Base-by-base conservation (phyloP, 1,284 basidiomycete genomes). In the Phylloboletellus chloephorus region DNA sequence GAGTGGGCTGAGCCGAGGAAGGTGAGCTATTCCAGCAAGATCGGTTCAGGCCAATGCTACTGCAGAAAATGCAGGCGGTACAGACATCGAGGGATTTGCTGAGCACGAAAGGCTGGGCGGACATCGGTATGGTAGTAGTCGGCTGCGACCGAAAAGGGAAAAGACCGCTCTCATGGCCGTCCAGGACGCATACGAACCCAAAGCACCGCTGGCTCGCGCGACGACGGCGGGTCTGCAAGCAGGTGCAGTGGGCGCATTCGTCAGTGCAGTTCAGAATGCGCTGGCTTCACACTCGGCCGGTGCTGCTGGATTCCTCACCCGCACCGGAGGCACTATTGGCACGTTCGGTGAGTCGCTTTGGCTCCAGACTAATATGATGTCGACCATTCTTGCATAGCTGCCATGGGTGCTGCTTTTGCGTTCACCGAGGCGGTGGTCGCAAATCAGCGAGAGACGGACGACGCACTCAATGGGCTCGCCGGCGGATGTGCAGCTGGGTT, bases 401-500 rank as follows among this genome's bases (percentile, higher is more conserved):
- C 88, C n/a, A 87, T 95, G 80, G 93, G 90, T 31, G 85, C 83
- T 48, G 77, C 86, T 20, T 97, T 88, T 61, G 85, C 90, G 12
- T 79, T 84, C 56, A 88, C 88, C 4, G 87, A 95, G 58, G 71
- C 88, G 7, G 67, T 74, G 23, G 79, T 89, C 13, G 88, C 89
- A 46, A 97, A 97, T 66, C 67, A 79, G 48, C 78, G 93, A 42
- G 73, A 82, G 66, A 86, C 77, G 53, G 75, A 91, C 51, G 93
- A 96, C 60, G 71, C 85, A 24, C 60, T 89, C 54, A 97, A 94
- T 60, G 85, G 87, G 41, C 87, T 86, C 36, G 79, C 79, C 39
- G 93, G 89, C 49, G 93, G 88, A 43, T 96, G 93, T 66, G 93
- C 92, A 37, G 91, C 92, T 41, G 93, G 93, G 36, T 88, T 96